Conservation (phyloP, 2,329 filamentous ascomycete species). For the Xylaria sp. region DNA sequence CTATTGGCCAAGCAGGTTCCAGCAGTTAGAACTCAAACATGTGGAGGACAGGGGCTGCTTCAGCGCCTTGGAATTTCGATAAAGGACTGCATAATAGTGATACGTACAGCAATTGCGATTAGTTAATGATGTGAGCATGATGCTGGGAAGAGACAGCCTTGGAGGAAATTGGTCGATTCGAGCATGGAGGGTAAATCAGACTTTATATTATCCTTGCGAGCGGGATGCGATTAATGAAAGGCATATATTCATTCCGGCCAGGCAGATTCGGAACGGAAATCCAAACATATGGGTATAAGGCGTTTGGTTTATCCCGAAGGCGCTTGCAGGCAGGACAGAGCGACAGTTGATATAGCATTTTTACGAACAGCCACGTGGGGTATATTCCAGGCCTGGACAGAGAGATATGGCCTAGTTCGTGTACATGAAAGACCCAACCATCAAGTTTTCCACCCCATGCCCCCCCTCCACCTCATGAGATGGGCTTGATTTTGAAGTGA, state of each 20-base stretch:
- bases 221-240: conserved; percentile 21
- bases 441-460: conserved; percentile 19
- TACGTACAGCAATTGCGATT: conserved; percentile 16
- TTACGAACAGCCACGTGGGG: conserved; percentile 43
- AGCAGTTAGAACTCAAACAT: conserved; percentile 91
- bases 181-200: conserved; percentile 12
- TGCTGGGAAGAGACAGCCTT: conserved; percentile 10
- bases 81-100: conserved; percentile 49
- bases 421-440: conserved; percentile 39
- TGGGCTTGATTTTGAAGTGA: conserved; percentile 95
- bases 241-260: conserved; percentile 20
- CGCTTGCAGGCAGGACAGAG: conserved; percentile 30
- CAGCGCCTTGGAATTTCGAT: conserved; percentile 88
- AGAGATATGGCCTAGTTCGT: conserved; percentile 40
- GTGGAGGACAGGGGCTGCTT: conserved; percentile 86
- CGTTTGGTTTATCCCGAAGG: conserved; percentile 31
- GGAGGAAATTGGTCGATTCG: conserved; percentile 27
- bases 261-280: conserved; percentile 22
- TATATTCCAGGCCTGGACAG: conserved; percentile 44
- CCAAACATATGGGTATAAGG: conserved; percentile 30
- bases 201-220: conserved; percentile 23
- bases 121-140: conserved; percentile 24
- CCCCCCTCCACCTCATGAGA: conserved; percentile 56
- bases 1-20: conserved; percentile 70
- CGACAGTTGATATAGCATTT: conserved; percentile 36